phyloP scores from a whole-genome alignment of 768 basidiomycete species.

The Pulveroboletus sp. region DNA sequence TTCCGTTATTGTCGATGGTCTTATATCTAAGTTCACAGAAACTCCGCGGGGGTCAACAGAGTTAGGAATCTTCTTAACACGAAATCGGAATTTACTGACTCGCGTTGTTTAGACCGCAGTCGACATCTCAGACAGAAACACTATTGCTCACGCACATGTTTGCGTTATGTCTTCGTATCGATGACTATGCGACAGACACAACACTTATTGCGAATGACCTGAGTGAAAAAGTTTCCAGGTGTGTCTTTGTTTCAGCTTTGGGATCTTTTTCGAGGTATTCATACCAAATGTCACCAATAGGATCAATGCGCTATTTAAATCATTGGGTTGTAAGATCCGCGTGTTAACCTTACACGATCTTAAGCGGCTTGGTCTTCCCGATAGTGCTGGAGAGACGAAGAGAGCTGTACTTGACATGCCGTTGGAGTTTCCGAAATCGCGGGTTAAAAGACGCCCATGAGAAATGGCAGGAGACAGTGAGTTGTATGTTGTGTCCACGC shows the following conservation, averaged over 20 bases:
- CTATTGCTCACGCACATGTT: slow-evolving; percentile 76
- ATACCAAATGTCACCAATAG: slow-evolving; percentile 25
- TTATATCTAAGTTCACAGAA: slow-evolving; percentile 80
- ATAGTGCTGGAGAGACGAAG: slow-evolving; percentile 57
- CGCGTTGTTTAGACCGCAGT: slow-evolving; percentile 33
- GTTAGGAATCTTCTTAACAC: slow-evolving; percentile 34
- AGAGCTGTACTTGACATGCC: slow-evolving; percentile 74
- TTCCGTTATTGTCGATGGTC: slow-evolving; percentile 60
- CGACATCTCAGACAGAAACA: slow-evolving; percentile 67
- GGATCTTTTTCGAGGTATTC: neutral
- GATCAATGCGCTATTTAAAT: slow-evolving; percentile 68
- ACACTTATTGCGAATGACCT: slow-evolving; percentile 69
- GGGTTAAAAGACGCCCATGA: slow-evolving; percentile 30
- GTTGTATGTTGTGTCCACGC: no score
- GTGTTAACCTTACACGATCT: slow-evolving; percentile 58
- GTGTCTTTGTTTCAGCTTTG: slow-evolving; percentile 26
- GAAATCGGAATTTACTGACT: neutral
- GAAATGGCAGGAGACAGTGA: neutral
- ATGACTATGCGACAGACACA: slow-evolving; percentile 71
- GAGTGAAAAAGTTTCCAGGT: slow-evolving; percentile 61
- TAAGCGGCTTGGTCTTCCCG: slow-evolving; percentile 61
- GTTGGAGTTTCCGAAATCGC: slow-evolving; percentile 73
- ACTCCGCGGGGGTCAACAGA: slow-evolving; percentile 57
- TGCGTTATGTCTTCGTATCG: slow-evolving; percentile 72
- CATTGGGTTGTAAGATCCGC: slow-evolving; percentile 72